Evolutionary conservation across 352 stramenopile species (phyloP), one percentile per base, ranked within the genome.

Genomic region (Pythium dissimile): DNA sequence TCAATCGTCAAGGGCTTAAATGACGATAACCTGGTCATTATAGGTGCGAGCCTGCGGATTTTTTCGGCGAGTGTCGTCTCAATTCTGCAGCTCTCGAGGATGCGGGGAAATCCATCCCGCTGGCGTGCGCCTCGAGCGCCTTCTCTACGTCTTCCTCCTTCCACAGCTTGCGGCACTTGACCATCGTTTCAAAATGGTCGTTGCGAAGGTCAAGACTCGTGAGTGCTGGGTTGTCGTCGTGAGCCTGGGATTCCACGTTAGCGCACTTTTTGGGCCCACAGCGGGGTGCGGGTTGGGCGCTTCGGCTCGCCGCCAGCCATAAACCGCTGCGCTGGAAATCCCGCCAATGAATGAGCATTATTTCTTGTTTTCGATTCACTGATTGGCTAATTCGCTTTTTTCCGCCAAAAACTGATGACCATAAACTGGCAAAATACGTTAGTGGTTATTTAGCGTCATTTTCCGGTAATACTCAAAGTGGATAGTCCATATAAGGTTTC

Each of bases 81-180:
- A 28, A 51, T 37, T 21, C 24, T 51, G 44, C 24, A 32, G n/a
- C 37, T 37, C 9, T 5, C 1, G 35, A 42, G 35, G 35, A 37
- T 34, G 5, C 44, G 24, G 44, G 13, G 23, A 23, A 12, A 6
- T 51, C 30, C 11, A 6, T n/a, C 28, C 11, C 30, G 27, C 28
- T 16, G 11, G 45, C 38, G 18, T 53, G 27, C 27, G 23, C 45
- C 3, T 41, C 7, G 15, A 53, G 27, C 13, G 45, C 45, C 18
- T 13, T 38, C 27, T 23, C 13, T 10, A 53, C 5, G 45, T 53
- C 18, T 26, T 53, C 45, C 18, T 53, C 28, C 16, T 13, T 53
- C 28, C 45, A 53, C 12, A 38, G 45, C 45, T 53, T 53, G 38
- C 38, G 38, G 38, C 5, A 20, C 38, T 45, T 45, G 38, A 45